Conservation (phyloP, 2,329 filamentous ascomycete genomes). For the Fusarium humuli region DNA sequence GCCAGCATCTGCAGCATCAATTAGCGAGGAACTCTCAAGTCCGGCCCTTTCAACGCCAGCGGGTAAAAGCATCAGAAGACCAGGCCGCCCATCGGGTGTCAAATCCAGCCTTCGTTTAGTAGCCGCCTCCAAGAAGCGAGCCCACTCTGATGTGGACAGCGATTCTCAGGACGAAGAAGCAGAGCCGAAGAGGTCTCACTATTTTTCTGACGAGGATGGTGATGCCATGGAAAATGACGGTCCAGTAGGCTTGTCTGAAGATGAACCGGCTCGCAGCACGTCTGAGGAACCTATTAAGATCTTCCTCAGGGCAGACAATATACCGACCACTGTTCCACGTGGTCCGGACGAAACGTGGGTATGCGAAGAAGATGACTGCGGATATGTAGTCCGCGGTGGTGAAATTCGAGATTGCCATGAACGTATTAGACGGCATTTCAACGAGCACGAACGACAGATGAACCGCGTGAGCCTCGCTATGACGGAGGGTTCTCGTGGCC, state of each 20-base stretch:
- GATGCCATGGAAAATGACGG: constrained; percentile 50
- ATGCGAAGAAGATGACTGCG: constrained; percentile 73
- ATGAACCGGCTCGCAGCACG: constrained; percentile 26
- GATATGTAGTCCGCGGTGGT: constrained; percentile 72
- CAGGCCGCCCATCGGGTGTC: constrained; percentile 57
- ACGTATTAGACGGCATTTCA: constrained; percentile 70
- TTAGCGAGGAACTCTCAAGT: constrained; percentile 35
- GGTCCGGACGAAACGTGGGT: constrained; percentile 74
- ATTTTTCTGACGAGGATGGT: constrained; percentile 49
- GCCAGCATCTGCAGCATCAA: constrained; percentile 1
- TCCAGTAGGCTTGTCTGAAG: constrained; percentile 37
- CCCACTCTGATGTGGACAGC: constrained; percentile 53
- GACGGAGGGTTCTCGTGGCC: constrained; percentile 64
- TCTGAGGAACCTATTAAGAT: constrained; percentile 53
- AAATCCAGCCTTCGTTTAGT: constrained; percentile 59
- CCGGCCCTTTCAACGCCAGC: constrained; percentile 38
- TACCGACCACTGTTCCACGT: constrained; percentile 61
- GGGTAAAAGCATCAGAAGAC: constrained; percentile 52
- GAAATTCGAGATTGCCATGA: constrained; percentile 65
- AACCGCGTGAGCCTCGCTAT: constrained; percentile 65
- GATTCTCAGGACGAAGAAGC: constrained; percentile 54
- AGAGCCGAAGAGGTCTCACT: constrained; percentile 52
- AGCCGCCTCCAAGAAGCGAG: constrained; percentile 58
- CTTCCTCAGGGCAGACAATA: constrained; percentile 61
- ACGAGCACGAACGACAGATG: constrained; percentile 68